Base-by-base conservation (phyloP, 1,139 yeast species). In the Debaryomyces coudertii region DNA sequence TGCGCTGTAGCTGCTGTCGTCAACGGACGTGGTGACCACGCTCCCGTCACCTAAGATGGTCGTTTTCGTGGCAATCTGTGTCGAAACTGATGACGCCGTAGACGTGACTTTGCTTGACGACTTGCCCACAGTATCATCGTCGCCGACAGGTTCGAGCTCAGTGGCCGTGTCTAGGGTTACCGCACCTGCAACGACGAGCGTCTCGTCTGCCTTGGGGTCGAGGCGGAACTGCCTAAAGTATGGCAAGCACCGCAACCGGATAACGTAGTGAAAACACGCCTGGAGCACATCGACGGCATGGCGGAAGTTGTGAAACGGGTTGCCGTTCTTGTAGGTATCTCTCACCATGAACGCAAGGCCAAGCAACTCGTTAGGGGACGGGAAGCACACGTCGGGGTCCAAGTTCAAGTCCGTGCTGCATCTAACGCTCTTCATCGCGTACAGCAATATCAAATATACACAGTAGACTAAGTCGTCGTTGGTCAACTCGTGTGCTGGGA, bases 221-320 rank as follows among this genome's bases (percentile, higher is more conserved):
- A 42, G 42, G 46, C 63, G 66, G 41, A 67, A 65, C 53, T 73
- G 77, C 44, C 61, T 59, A 46, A 73, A 73, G 11, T 62, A 55
- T 1, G 80, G 81, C 42, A 80, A 60, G 47, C 79, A 76, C 12
- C 71, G 69, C 49, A 84, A 67, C 40, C 77, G 63, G 5, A 79
- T 64, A 33, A 85, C 65, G 53, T 82, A 83, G 61, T 79, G 83
- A 65, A 85, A 86, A 42, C 93, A 83, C 1, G 96, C 97, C 68
- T 93, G 99, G 61, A 92, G 70, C 6, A 93, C 99, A 67, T 93
- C 99, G 12, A 90, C 88, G 0, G 97, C 97, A 67, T 93, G 99
- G 55, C 96, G 81, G 62, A 90, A 93, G 68, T 92, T 92, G 69
- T 93, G 99, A 71, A 92, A 93, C 6, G 93, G 90, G 61, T 92